Base-by-base conservation (phyloP, 2,329 filamentous ascomycete genomes). In the Colletotrichum cordylinicola region DNA sequence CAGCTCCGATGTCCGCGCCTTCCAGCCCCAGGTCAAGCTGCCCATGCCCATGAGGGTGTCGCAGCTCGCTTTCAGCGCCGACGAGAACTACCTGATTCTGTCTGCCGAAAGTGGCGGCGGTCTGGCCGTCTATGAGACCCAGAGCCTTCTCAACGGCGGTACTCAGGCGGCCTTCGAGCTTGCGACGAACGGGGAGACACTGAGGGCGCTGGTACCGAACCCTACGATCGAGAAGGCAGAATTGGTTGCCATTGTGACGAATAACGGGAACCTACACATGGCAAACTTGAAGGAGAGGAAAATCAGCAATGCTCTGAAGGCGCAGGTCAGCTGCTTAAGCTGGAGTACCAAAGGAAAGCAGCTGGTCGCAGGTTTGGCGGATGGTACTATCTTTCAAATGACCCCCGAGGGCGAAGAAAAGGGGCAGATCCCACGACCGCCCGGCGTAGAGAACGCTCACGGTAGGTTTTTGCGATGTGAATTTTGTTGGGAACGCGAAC, bases 311-410 rank as follows among this genome's bases (percentile, higher is more conserved):
- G 87, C 80, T 1, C 87, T 98, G 78, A 95, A 93, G 80, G 88
- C 90, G 33, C 93, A 94, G 64, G 96, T 98, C 33, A 96, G 93
- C 82, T 97, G 94, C 80, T 90, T 95, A 8, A 93, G 94, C 72
- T 99, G 98, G 97, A 99, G 97, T 83, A 94, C 92, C 76, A 95
- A 93, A 82, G 97, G 97, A 62, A 99, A 98, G 83, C 96, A 98
- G 82, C 88, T 99, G 58, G 93, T 98, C 60, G 96, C 95, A 79
- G 97, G 98, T 18, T 88, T 97, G 79, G 92, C 89, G 8, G 92
- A 98, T 84, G 97, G 97, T 74, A 93, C 92, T 15, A 93, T 94
- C 68, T 90, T 91, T 72, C 96, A 98, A 83, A 93, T 98, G 91
- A 95, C 94, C 9, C 95, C 94, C 0, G 91, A 95, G 79, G 96